phyloP scores from a whole-genome alignment of 768 basidiomycete genomes.

The Phylloporus rhodoxanthus region DNA sequence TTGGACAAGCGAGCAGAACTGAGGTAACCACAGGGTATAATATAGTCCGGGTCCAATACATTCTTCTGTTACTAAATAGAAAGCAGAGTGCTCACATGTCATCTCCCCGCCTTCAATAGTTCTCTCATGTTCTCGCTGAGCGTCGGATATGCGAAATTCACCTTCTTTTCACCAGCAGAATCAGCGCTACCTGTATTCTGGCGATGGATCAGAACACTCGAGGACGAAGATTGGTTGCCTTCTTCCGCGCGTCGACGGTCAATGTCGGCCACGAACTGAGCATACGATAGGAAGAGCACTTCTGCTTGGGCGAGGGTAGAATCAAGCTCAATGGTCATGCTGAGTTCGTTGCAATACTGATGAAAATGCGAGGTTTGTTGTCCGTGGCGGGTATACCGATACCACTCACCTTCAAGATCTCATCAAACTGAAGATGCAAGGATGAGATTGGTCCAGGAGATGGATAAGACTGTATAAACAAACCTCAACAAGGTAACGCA shows the following conservation, averaged over 20 bases:
- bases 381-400: neutral
- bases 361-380: constrained; percentile 22
- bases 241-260: constrained; percentile 73
- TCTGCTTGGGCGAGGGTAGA: constrained; percentile 94
- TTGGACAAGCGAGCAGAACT: neutral
- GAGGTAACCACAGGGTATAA: constrained; percentile 10
- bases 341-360: constrained; percentile 86
- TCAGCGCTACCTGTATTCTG: constrained; percentile 13
- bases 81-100: neutral
- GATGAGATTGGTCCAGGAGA: constrained; percentile 2
- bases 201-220: constrained; percentile 32
- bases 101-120: constrained; percentile 46
- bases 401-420: constrained; percentile 24
- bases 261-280: constrained; percentile 81
- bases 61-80: constrained; percentile 1
- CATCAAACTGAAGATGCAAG: constrained; percentile 54
- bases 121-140: constrained; percentile 61
- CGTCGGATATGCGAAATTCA: constrained; percentile 38
- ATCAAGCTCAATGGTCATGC: constrained; percentile 96
- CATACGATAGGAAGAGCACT: constrained; percentile 90
- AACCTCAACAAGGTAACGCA: constrained; percentile 93
- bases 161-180: constrained; percentile 11
- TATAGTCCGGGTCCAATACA: constrained; percentile 9
- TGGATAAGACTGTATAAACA: constrained; percentile 15
- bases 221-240: constrained; percentile 12